Percentiles rank a stretch among this genome's conserved stretches.
These are phyloP conservation scores for Stagonosporopsis chrysanthemi DNA, from an alignment of 2,329 filamentous ascomycete genomes.

Conservation along the genomic window DNA sequence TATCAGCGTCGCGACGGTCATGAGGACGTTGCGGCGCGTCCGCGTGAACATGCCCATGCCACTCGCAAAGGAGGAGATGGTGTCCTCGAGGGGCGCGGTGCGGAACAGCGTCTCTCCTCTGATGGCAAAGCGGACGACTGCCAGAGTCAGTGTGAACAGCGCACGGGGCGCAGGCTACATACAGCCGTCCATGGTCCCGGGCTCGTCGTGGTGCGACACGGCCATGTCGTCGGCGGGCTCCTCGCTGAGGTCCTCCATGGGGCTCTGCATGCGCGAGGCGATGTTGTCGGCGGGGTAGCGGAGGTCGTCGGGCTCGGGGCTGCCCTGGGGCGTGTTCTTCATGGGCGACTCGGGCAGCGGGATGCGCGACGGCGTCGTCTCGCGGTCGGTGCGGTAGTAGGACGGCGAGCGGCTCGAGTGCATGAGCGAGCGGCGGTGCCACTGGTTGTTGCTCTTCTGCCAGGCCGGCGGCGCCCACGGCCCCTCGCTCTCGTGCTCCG, in stretches of 20 bases:
- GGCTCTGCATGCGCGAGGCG: constrained; percentile 46
- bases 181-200: constrained; percentile 45
- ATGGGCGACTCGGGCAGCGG: constrained; percentile 67
- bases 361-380: constrained; percentile 63
- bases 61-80: constrained; percentile 68
- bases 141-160: constrained; percentile 32
- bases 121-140: constrained; percentile 88
- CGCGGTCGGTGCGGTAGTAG: constrained; percentile 62
- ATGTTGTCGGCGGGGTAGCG: constrained; percentile 43
- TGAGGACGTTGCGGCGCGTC: constrained; percentile 72
- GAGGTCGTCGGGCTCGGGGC: constrained; percentile 55
- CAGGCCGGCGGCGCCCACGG: constrained; percentile 73
- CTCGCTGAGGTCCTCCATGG: constrained; percentile 34
- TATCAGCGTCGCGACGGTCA: constrained; percentile 67
- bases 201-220: constrained; percentile 40
- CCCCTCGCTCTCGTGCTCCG: constrained; percentile 54
- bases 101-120: constrained; percentile 88
- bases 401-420: constrained; percentile 65
- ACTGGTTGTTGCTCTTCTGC: constrained; percentile 65
- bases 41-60: constrained; percentile 68
- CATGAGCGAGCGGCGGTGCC: constrained; percentile 58
- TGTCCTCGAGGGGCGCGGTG: constrained; percentile 81
- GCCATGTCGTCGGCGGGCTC: constrained; percentile 33
- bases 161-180: constrained; percentile 29
- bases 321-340: constrained; percentile 63